A percentile compares a stretch with the other conserved stretches of the same genome.
Conservation (phyloP, 306 rosid species). For the Erythrophleum fordii region DNA sequence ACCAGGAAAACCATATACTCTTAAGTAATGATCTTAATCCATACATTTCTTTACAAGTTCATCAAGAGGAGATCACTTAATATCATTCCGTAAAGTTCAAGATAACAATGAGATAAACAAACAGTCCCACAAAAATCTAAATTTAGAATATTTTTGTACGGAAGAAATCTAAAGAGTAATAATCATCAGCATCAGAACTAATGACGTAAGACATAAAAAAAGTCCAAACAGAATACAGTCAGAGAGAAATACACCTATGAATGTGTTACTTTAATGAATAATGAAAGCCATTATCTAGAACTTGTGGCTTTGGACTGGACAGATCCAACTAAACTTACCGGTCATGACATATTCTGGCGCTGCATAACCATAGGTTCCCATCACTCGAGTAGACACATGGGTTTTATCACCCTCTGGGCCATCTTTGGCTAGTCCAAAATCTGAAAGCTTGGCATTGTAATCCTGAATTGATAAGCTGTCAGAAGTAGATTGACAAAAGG, state of each 20-base stretch:
- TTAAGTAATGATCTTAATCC: background rate
- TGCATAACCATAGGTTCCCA: slow-evolving; percentile 99
- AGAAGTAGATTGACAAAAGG: slow-evolving; percentile 38
- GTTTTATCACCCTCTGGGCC: slow-evolving; percentile 99
- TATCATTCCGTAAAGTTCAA: background rate
- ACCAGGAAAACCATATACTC: slow-evolving; percentile 5
- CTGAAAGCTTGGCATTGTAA: slow-evolving; percentile 95
- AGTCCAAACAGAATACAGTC: background rate
- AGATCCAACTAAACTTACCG: slow-evolving; percentile 52
- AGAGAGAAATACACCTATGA: background rate
- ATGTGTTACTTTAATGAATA: background rate
- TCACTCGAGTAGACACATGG: slow-evolving; percentile 95
- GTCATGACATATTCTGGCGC: slow-evolving; percentile 99
- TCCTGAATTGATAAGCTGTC: slow-evolving; percentile 64
- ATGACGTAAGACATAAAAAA: background rate
- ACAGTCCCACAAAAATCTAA: slow-evolving; percentile 7
- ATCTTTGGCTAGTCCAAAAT: slow-evolving; percentile 98
- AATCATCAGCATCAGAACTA: background rate
- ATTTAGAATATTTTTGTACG: slow-evolving; percentile 2
- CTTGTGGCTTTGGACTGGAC: slow-evolving; percentile 5
- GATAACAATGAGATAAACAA: background rate
- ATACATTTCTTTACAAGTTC: background rate
- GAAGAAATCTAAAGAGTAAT: background rate
- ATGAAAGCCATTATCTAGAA: background rate
- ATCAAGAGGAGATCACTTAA: slow-evolving; percentile 5